Percentiles rank a stretch among this genome's conserved stretches.
Conservation (phyloP, 2,329 filamentous ascomycete species). For the Pseudocercospora vitis region DNA sequence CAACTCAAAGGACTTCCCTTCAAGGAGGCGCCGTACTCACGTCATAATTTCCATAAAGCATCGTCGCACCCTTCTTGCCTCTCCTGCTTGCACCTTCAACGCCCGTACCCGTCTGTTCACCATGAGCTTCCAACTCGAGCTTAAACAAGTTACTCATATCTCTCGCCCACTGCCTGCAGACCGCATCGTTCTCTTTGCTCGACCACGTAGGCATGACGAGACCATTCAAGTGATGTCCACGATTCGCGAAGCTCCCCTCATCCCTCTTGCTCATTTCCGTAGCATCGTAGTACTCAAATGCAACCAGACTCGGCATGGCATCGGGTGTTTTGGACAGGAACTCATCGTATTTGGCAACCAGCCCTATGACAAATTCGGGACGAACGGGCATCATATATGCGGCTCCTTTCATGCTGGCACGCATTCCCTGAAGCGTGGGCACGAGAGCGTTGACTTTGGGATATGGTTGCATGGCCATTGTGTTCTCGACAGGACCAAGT, state of each 20-base stretch:
- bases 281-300: conserved; percentile 33
- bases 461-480: conserved; percentile 24
- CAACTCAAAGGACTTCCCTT: too few species aligned
- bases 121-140: conserved; percentile 28
- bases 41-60: conserved; percentile 36
- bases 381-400: conserved; percentile 29
- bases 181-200: conserved; percentile 27
- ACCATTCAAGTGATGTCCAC: conserved; percentile 33
- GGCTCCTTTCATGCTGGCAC: conserved; percentile 33
- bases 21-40: conserved; percentile 18
- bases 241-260: conserved; percentile 32
- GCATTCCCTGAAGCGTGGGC: conserved; percentile 24
- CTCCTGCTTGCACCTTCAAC: conserved; percentile 29
- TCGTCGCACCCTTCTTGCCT: conserved; percentile 31
- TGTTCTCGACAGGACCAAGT: conserved; percentile 29
- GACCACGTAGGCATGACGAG: conserved; percentile 36
- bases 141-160: conserved; percentile 32
- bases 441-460: conserved; percentile 31
- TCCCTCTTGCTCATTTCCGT: conserved; percentile 25
- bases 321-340: conserved; percentile 25
- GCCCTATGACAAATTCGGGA: conserved; percentile 25
- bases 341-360: conserved; percentile 25
- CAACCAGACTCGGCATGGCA: conserved; percentile 26
- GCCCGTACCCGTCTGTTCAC: conserved; percentile 24
- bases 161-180: conserved; percentile 33